These are phyloP conservation scores for Alternaria metachromatica DNA, from an alignment of 2,329 filamentous ascomycete species.

Conservation along the genomic window DNA sequence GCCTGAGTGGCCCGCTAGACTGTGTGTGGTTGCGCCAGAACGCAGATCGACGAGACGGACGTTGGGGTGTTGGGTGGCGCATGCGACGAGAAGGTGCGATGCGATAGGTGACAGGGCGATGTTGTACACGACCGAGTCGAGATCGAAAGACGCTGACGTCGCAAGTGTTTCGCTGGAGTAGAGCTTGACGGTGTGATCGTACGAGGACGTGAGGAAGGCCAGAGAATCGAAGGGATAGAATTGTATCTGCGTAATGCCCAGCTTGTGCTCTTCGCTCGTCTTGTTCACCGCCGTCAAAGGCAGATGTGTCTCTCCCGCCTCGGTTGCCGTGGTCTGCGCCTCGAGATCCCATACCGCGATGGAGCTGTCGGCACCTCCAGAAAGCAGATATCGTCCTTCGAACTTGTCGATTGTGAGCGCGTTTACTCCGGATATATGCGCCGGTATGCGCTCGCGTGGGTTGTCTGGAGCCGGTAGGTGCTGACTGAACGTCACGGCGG, in stretches of 20 bases:
- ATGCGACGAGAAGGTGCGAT: slow-evolving; percentile 79
- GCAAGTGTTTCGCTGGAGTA: slow-evolving; percentile 71
- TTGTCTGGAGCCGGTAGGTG: slow-evolving; percentile 53
- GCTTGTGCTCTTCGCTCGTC: slow-evolving; percentile 60
- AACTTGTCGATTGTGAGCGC: slow-evolving; percentile 81
- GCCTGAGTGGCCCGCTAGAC: slow-evolving; percentile 58
- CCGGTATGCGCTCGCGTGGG: slow-evolving; percentile 55
- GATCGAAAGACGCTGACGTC: slow-evolving; percentile 70
- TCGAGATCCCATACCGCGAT: slow-evolving; percentile 90
- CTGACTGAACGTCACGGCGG: slow-evolving; percentile 72
- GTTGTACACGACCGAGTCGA: slow-evolving; percentile 73
- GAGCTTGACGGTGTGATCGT: slow-evolving; percentile 77
- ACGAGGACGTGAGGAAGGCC: slow-evolving; percentile 78
- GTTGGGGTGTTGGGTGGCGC: slow-evolving; percentile 83
- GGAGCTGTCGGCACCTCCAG: slow-evolving; percentile 83
- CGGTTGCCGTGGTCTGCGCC: slow-evolving; percentile 17
- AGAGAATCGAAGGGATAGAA: slow-evolving; percentile 81
- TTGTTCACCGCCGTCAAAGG: slow-evolving; percentile 37
- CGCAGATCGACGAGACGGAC: slow-evolving; percentile 86
- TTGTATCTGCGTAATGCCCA: slow-evolving; percentile 76
- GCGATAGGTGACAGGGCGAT: slow-evolving; percentile 79
- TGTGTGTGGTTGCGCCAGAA: slow-evolving; percentile 71
- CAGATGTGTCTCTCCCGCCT: slow-evolving; percentile 28
- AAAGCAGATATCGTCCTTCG: slow-evolving; percentile 79
- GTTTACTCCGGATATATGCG: slow-evolving; percentile 81